Conservation (phyloP, 2,329 filamentous ascomycete genomes). For the Daldinia sp. region DNA sequence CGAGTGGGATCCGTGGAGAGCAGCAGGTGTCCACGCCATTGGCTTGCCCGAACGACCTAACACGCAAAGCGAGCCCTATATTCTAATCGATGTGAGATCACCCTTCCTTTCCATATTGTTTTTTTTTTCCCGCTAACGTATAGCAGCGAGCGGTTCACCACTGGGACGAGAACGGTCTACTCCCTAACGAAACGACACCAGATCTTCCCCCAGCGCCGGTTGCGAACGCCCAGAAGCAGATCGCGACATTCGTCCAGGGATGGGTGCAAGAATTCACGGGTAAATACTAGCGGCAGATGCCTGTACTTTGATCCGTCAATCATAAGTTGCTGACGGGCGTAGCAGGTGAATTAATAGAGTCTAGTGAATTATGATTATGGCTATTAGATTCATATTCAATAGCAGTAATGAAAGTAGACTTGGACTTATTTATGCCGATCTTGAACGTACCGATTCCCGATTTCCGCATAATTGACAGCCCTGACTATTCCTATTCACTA, state of each 20-base stretch:
- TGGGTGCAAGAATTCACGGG: conserved; percentile 69
- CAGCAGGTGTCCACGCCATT: conserved; percentile 75
- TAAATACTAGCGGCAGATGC: conserved; percentile 35
- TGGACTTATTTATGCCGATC: conserved; percentile 2
- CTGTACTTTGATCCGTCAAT: conserved; percentile 19
- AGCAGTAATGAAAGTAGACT: conserved; percentile 51
- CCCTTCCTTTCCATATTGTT: background rate
- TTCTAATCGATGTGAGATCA: conserved; percentile 66
- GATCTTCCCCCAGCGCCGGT: conserved; percentile 67
- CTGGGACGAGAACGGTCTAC: conserved; percentile 79
- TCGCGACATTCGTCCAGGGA: conserved; percentile 68
- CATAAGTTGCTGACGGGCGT: conserved; percentile 30
- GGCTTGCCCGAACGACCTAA: conserved; percentile 64
- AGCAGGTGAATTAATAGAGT: conserved; percentile 25
- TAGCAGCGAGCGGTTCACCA: conserved; percentile 73
- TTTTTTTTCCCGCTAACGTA: background rate
- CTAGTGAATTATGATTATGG: conserved; percentile 30
- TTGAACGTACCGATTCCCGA: background rate
- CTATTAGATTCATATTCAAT: conserved; percentile 10
- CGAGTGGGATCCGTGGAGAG: conserved; percentile 81
- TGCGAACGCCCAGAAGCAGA: conserved; percentile 63
- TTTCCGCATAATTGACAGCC: background rate
- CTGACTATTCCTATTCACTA: background rate
- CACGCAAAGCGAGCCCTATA: conserved; percentile 72
- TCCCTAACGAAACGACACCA: conserved; percentile 66